phyloP scores from a whole-genome alignment of 2,329 filamentous ascomycete species.

The Ilyonectria mors-panacis region DNA sequence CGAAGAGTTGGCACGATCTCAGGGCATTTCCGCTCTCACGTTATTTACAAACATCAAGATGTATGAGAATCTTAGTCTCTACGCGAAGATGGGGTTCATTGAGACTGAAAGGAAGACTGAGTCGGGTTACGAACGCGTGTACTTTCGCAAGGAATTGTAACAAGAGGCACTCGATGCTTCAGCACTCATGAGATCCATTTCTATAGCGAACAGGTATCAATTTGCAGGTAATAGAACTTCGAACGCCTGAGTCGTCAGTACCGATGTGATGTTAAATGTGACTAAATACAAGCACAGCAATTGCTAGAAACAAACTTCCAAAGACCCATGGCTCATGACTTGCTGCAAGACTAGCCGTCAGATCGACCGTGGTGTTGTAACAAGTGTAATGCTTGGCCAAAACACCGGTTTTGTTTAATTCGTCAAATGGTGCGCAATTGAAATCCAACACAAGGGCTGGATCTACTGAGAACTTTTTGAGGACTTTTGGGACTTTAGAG shows the following conservation, averaged over 20 bases:
- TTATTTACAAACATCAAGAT: constrained; percentile 55
- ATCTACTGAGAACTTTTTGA: constrained; percentile 5
- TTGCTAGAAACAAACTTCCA: background rate
- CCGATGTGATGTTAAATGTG: no score
- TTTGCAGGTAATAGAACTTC: background rate
- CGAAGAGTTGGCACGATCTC: constrained; percentile 46
- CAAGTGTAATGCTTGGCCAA: constrained; percentile 8
- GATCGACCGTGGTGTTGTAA: background rate
- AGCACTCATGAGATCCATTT: background rate
- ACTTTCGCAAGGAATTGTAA: constrained; percentile 52
- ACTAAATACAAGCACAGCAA: background rate
- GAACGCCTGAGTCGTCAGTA: no score
- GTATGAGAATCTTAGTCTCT: constrained; percentile 51
- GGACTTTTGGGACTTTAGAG: constrained; percentile 9
- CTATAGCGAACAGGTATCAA: background rate
- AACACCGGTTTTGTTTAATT: constrained; percentile 10
- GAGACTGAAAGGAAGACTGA: constrained; percentile 51
- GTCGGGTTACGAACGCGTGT: constrained; percentile 54
- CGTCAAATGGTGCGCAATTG: constrained; percentile 29
- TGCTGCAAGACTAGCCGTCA: background rate
- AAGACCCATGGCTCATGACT: background rate
- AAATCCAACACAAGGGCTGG: constrained; percentile 1
- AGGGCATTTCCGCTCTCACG: constrained; percentile 40
- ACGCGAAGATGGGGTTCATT: constrained; percentile 51
- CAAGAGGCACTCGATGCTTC: constrained; percentile 38